Evolutionary conservation across 1,284 basidiomycete genomes (phyloP).

Genomic region (Peniophora sp.): DNA sequence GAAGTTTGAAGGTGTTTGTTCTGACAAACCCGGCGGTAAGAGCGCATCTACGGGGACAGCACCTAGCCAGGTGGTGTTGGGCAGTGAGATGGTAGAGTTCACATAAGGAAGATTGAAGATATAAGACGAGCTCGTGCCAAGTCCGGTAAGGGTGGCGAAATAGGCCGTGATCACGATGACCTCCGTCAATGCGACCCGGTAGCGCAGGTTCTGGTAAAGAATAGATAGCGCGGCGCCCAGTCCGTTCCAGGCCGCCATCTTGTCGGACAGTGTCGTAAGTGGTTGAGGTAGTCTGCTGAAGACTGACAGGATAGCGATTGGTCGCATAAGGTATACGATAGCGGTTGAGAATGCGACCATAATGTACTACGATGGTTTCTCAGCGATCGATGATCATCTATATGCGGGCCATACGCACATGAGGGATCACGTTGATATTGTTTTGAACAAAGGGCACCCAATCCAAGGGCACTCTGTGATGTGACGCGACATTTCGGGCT

Average conservation of each 20-base stretch:
- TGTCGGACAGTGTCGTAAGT: background rate
- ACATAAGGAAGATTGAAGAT: background rate
- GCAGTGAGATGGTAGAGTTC: background rate
- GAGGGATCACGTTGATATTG: background rate
- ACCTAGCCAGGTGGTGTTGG: background rate
- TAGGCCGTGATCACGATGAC: background rate
- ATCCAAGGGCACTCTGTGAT: background rate
- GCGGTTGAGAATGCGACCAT: background rate
- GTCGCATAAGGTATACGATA: background rate
- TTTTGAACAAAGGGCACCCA: background rate
- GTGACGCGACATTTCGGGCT: background rate
- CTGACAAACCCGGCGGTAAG: background rate
- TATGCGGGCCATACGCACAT: background rate
- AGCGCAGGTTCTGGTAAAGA: background rate
- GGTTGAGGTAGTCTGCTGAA: background rate
- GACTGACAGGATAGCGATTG: background rate
- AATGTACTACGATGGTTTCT: background rate
- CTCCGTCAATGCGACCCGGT: background rate
- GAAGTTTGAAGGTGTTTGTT: background rate
- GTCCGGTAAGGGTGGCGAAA: background rate
- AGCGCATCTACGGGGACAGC: background rate
- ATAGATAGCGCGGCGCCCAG: background rate
- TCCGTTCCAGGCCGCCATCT: background rate
- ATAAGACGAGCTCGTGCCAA: background rate
- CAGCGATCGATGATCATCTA: no score